Evolutionary conservation across 495 filamentous ascomycete genomes (phyloP).

Genomic region (Aspergillus saccharolyticus): DNA sequence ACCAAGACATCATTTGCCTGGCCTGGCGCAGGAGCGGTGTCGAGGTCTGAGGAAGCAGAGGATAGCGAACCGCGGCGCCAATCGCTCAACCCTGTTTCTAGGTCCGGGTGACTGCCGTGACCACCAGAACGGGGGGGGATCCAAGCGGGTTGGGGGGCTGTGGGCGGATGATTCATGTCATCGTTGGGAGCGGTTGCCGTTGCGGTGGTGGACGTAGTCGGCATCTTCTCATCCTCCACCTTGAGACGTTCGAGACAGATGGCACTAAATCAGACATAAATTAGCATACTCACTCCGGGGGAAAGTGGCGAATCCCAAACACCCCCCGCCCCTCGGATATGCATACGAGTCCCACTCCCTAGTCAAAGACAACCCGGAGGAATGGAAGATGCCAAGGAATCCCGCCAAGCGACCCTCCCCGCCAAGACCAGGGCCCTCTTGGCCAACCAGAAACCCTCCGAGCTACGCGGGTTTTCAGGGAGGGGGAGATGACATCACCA

Average conservation of each 20-base stretch:
- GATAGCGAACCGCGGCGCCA: not conserved
- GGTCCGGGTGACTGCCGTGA: not conserved
- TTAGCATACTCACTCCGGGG: not conserved
- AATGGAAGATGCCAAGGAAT: not conserved
- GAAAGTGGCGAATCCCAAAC: not conserved
- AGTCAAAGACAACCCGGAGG: too few relatives aligned
- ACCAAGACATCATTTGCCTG: conserved; percentile 16
- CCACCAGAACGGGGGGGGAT: not conserved
- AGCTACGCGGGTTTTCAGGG: too few relatives aligned
- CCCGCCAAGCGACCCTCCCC: conserved; percentile 20
- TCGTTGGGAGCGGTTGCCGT: too few relatives aligned
- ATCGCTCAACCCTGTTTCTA: not conserved
- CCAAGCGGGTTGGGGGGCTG: conserved; percentile 4
- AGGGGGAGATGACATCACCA: too few relatives aligned
- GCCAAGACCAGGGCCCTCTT: conserved; percentile 22
- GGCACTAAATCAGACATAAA: conserved; percentile 9
- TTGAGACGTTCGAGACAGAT: conserved; percentile 17
- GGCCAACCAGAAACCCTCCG: not conserved
- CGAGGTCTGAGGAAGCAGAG: not conserved
- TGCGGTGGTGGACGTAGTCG: not conserved
- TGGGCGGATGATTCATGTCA: not conserved
- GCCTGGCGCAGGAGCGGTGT: not conserved
- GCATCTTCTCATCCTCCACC: not conserved
- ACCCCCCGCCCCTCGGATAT: not conserved
- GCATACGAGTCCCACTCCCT: conserved; percentile 1